Percentiles rank a stretch among this genome's conserved stretches.
Conservation (phyloP, 345 rosid species). For the Carallia pectinifolia region DNA sequence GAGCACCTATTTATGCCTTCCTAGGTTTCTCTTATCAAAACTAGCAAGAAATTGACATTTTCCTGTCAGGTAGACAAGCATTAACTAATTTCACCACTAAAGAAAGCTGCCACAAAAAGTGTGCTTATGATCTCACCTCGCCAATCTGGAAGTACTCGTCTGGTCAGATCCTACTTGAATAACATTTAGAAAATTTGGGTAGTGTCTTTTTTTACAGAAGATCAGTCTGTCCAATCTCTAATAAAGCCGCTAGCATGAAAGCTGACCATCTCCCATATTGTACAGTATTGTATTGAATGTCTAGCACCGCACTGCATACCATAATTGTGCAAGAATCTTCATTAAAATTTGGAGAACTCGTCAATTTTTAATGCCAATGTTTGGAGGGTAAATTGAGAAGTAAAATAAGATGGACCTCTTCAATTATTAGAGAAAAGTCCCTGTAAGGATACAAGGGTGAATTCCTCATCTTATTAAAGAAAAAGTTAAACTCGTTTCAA, state of each 20-base stretch:
- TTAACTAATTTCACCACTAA: constrained; percentile 1
- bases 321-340: not conserved
- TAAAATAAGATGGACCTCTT: no score
- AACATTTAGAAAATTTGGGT: not conserved
- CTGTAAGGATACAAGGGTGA: no score
- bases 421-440: no score
- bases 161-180: not conserved
- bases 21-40: not conserved
- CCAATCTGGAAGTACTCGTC: not conserved
- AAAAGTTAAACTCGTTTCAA: no score
- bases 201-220: not conserved
- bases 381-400: no score
- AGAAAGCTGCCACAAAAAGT: constrained; percentile 7
- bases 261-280: no score
- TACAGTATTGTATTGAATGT: not conserved
- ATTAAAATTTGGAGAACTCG: not conserved
- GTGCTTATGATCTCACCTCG: not conserved
- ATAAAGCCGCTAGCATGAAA: not conserved
- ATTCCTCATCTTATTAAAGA: no score
- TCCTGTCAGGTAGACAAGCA: not conserved
- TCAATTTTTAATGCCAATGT: no score
- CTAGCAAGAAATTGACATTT: not conserved
- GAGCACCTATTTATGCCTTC: not conserved
- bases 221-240: not conserved
- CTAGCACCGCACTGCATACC: not conserved